Conservation (phyloP, 805 yeast genomes). For the Yamadazyma paraphyllophila region DNA sequence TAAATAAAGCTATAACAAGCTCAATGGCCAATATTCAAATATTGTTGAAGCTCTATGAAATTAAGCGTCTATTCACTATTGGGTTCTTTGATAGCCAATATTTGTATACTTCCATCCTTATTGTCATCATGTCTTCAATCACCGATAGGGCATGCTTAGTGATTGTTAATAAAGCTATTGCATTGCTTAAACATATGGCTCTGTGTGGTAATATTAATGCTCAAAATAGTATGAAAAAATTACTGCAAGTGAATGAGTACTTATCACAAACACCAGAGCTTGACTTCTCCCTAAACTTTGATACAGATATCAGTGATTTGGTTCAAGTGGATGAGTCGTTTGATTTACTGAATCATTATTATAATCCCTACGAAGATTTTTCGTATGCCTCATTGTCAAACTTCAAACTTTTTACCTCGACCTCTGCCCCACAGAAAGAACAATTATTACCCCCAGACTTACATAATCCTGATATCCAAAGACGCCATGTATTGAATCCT, state of each 20-base stretch:
- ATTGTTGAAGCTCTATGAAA: conserved; percentile 25
- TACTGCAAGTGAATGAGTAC: conserved; percentile 24
- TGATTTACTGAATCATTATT: conserved; percentile 10
- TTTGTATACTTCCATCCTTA: conserved; percentile 31
- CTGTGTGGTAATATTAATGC: conserved; percentile 35
- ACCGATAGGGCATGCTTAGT: conserved; percentile 13
- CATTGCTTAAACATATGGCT: conserved; percentile 35
- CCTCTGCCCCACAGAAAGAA: not conserved
- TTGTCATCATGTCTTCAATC: conserved; percentile 26
- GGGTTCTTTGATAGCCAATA: conserved; percentile 44
- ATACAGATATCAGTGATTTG: conserved; percentile 15
- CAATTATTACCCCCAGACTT: not conserved
- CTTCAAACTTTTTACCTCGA: conserved; percentile 11
- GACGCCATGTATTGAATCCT: conserved; percentile 5
- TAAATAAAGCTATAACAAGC: conserved; percentile 27
- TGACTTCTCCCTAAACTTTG: conserved; percentile 19
- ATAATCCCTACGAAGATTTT: conserved; percentile 15
- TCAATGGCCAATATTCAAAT: conserved; percentile 32
- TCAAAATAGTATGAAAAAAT: conserved; percentile 25
- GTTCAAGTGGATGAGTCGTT: conserved; percentile 1
- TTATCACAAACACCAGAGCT: conserved; percentile 25
- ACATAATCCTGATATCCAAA: not conserved
- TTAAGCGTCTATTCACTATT: conserved; percentile 27
- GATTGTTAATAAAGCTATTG: conserved; percentile 26
- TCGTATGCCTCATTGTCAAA: conserved; percentile 10